Evolutionary conservation across 257 asterid species (phyloP).

Genomic region (Gentiana dahurica): DNA sequence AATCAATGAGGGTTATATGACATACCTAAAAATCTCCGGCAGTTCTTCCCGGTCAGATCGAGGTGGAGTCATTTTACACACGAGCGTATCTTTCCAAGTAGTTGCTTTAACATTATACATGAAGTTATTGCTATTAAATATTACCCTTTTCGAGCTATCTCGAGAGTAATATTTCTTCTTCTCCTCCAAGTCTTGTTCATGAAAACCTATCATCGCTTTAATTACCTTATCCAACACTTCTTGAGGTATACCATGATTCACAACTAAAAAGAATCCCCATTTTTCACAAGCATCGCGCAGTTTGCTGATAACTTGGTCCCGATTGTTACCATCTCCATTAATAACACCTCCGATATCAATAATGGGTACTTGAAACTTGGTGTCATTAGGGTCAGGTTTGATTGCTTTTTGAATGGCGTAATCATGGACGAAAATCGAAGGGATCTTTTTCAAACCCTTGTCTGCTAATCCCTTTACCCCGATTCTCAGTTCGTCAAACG

Average conservation of each 20-base stretch:
- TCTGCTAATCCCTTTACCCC: too few species aligned
- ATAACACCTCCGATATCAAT: not conserved
- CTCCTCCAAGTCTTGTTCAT: slow-evolving; percentile 26
- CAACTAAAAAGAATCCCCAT: slow-evolving; percentile 16
- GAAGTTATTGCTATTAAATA: slow-evolving; percentile 27
- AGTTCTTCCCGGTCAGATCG: slow-evolving; percentile 17
- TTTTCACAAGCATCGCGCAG: slow-evolving; percentile 4
- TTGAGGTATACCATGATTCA: slow-evolving; percentile 20
- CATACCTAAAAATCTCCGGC: slow-evolving; percentile 41
- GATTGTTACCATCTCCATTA: too few species aligned
- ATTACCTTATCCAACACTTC: slow-evolving; percentile 8
- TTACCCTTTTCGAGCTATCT: slow-evolving; percentile 19
- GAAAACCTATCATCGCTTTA: slow-evolving; percentile 14
- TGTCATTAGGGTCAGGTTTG: too few species aligned
- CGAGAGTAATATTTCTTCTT: slow-evolving; percentile 38
- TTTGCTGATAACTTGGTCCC: not conserved
- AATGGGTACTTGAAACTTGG: not conserved
- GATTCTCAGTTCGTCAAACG: too few species aligned
- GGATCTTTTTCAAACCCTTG: too few species aligned
- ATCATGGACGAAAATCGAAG: too few species aligned
- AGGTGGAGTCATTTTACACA: slow-evolving; percentile 17
- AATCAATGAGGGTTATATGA: too few species aligned
- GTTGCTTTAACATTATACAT: slow-evolving; percentile 29
- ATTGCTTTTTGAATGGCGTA: too few species aligned
- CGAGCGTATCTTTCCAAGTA: slow-evolving; percentile 52